Percentiles rank a stretch among this genome's conserved stretches.
These are phyloP conservation scores for Fomitopsis pulvina DNA, from an alignment of 768 basidiomycete species.

Conservation along the genomic window DNA sequence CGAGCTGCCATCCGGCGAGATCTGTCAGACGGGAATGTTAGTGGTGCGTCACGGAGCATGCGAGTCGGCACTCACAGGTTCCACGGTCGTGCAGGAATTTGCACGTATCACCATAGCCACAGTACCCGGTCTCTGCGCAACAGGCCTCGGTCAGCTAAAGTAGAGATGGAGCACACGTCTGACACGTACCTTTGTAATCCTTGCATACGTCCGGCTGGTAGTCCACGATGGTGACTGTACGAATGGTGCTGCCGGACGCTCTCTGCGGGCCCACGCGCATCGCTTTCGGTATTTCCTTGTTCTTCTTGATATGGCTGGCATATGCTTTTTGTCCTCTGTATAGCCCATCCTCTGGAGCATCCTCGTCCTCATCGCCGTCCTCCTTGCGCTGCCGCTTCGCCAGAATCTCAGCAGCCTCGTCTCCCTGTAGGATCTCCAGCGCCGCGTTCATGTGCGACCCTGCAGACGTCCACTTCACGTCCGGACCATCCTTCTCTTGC, in stretches of 20 bases:
- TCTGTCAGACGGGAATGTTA: constrained; percentile 39
- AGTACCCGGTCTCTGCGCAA: constrained; percentile 89
- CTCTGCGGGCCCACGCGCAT: constrained; percentile 83
- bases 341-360: constrained; percentile 71
- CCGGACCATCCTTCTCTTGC: constrained; percentile 42
- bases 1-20: constrained; percentile 97
- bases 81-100: constrained; percentile 99
- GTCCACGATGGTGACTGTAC: constrained; percentile 92
- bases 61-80: constrained; percentile 55
- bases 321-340: constrained; percentile 86
- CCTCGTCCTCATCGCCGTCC: constrained; percentile 47
- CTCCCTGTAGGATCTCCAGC: constrained; percentile 74
- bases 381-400: constrained; percentile 56
- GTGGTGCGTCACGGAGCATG: constrained; percentile 2
- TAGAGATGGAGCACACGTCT: too few relatives aligned
- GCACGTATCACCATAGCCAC: constrained; percentile 98
- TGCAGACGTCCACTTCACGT: constrained; percentile 72
- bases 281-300: constrained; percentile 77
- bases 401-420: constrained; percentile 71
- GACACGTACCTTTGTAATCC: constrained; percentile 88
- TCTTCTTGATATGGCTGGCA: constrained; percentile 73
- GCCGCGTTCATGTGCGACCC: constrained; percentile 71
- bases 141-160: constrained; percentile 5
- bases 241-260: constrained; percentile 67
- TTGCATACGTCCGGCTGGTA: constrained; percentile 99